phyloP scores from a whole-genome alignment of 2,329 filamentous ascomycete genomes.

The Xylaria sp. region DNA sequence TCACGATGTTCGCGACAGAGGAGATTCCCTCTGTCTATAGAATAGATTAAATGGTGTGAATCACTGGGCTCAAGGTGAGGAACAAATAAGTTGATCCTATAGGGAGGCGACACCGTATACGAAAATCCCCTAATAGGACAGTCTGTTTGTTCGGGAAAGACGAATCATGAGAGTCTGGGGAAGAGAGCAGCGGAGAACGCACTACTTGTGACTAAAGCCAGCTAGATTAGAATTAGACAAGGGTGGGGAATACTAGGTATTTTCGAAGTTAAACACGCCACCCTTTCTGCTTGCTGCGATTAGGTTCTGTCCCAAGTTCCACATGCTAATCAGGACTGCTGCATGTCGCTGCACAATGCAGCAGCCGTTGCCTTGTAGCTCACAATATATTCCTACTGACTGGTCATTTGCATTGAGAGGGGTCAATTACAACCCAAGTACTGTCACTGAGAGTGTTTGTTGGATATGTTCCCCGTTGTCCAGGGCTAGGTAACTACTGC shows the following conservation, averaged over 20 bases:
- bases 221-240: background rate
- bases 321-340: background rate
- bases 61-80: background rate
- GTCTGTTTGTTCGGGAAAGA: background rate
- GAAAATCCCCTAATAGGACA: background rate
- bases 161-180: background rate
- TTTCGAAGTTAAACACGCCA: background rate
- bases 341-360: background rate
- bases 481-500: background rate
- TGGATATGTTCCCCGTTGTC: background rate
- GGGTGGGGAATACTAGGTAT: background rate
- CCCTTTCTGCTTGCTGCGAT: background rate
- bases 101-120: background rate
- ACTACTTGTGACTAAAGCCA: background rate
- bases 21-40: background rate
- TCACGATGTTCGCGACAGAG: background rate
- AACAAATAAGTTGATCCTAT: background rate
- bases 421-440: background rate
- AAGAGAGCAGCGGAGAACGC: background rate
- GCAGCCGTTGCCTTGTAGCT: background rate
- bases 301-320: background rate
- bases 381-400: conserved; percentile 1
- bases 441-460: background rate
- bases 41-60: background rate
- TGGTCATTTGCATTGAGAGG: conserved; percentile 6